Conservation (phyloP, 495 filamentous ascomycete genomes). For the Aspergillus diversus region DNA sequence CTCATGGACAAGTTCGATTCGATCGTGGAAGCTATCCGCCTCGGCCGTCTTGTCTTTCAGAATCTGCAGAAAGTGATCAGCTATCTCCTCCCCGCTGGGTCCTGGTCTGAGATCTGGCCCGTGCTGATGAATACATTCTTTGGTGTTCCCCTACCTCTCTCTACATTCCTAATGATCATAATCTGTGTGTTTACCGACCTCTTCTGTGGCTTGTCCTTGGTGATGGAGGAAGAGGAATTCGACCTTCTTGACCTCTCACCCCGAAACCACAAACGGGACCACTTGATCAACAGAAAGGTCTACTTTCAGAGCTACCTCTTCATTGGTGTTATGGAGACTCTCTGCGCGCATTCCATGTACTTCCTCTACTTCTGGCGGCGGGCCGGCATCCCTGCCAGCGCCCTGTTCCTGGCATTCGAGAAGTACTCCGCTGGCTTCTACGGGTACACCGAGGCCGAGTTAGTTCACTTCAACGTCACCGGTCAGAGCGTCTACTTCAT, state of each 20-base stretch:
- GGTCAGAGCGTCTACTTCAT: constrained; percentile 74
- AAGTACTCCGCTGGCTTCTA: constrained; percentile 51
- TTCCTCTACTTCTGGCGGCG: constrained; percentile 53
- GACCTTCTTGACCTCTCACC: constrained; percentile 69
- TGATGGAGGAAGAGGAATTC: constrained; percentile 71
- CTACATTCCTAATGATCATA: constrained; percentile 72
- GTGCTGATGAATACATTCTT: constrained; percentile 73
- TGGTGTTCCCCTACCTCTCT: constrained; percentile 68
- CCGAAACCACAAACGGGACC: constrained; percentile 62
- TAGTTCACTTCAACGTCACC: constrained; percentile 48
- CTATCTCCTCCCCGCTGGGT: constrained; percentile 66
- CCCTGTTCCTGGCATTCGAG: constrained; percentile 52
- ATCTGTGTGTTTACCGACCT: constrained; percentile 71
- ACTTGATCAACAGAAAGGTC: constrained; percentile 55
- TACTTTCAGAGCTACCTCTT: constrained; percentile 57
- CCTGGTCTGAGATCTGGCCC: constrained; percentile 76
- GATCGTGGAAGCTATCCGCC: constrained; percentile 67
- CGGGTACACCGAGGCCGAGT: constrained; percentile 46
- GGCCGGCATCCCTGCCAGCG: constrained; percentile 47
- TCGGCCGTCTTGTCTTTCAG: constrained; percentile 57
- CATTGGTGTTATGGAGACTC: constrained; percentile 52
- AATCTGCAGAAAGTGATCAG: constrained; percentile 65
- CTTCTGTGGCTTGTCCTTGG: constrained; percentile 62
- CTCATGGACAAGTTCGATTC: constrained; percentile 72
- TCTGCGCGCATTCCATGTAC: constrained; percentile 54